These are phyloP conservation scores for Pythium aristosporum DNA, from an alignment of 352 stramenopile genomes.

Conservation along the genomic window DNA sequence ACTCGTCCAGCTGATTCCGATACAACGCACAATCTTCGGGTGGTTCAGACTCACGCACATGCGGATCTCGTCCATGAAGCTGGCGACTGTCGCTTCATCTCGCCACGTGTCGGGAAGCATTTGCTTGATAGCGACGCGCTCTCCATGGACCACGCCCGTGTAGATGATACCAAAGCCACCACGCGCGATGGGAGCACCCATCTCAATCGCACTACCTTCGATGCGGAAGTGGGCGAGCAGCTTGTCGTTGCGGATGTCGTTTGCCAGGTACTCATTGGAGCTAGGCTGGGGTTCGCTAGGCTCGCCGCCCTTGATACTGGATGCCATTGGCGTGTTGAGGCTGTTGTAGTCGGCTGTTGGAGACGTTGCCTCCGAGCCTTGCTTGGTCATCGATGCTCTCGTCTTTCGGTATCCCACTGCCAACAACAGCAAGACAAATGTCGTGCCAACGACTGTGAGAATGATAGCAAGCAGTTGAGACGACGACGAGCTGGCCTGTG, in stretches of 20 bases:
- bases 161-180: constrained; percentile 21
- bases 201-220: not conserved
- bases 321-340: not conserved
- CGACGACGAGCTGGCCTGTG: not conserved
- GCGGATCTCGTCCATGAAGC: constrained; percentile 37
- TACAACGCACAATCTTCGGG: constrained; percentile 32
- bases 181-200: constrained; percentile 1
- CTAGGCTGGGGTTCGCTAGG: not conserved
- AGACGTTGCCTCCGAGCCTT: not conserved
- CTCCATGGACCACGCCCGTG: not conserved
- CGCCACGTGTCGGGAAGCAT: constrained; percentile 21
- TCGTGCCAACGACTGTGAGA: not conserved
- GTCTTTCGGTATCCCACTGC: not conserved
- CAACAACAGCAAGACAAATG: not conserved
- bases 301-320: not conserved
- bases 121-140: constrained; percentile 16
- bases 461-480: not conserved
- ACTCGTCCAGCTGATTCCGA: constrained; percentile 31
- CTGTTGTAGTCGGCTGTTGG: not conserved
- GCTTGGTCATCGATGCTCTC: not conserved
- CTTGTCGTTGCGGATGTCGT: constrained; percentile 13
- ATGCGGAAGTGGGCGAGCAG: not conserved
- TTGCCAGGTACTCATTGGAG: not conserved
- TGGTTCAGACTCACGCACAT: constrained; percentile 31
- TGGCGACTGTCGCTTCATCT: constrained; percentile 17